phyloP scores from a whole-genome alignment of 1,284 basidiomycete genomes.

The Sparassis latifolia region DNA sequence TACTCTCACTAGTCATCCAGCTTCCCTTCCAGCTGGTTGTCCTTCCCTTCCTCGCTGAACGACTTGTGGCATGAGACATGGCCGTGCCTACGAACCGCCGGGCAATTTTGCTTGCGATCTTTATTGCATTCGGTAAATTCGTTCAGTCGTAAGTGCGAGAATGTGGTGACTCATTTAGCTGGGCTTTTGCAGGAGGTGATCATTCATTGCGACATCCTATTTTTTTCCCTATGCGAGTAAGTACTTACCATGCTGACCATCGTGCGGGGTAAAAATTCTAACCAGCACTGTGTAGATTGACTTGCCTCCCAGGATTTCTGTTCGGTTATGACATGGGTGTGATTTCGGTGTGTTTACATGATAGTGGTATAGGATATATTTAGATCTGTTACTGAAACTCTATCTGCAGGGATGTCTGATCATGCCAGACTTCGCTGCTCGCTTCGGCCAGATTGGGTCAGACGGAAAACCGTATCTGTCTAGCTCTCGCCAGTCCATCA shows the following conservation, averaged over 20 bases:
- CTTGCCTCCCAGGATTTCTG: slow-evolving; percentile 37
- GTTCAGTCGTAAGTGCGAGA: background rate
- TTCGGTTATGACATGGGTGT: slow-evolving; percentile 72
- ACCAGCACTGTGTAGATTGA: slow-evolving; percentile 2
- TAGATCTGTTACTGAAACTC: background rate
- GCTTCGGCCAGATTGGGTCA: slow-evolving; percentile 53
- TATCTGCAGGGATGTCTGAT: slow-evolving; percentile 63
- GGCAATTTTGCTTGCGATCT: slow-evolving; percentile 2
- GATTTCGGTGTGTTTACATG: slow-evolving; percentile 36
- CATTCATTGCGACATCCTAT: background rate
- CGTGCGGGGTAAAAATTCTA: background rate
- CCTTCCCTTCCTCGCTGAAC: no score
- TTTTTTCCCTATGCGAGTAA: background rate
- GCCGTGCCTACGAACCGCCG: slow-evolving; percentile 1
- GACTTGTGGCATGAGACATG: background rate
- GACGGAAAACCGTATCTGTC: slow-evolving; percentile 50
- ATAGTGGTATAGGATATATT: background rate
- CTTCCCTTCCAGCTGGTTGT: no score
- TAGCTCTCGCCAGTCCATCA: slow-evolving; percentile 64
- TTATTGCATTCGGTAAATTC: slow-evolving; percentile 1
- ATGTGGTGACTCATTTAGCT: background rate
- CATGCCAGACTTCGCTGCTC: slow-evolving; percentile 69
- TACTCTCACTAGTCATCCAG: no score
- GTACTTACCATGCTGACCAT: background rate
- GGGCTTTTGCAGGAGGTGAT: slow-evolving; percentile 20